Percentiles rank a stretch among this genome's conserved stretches.
Evolutionary conservation across 2,329 filamentous ascomycete species (phyloP).

Genomic region (Penicillium sp.): DNA sequence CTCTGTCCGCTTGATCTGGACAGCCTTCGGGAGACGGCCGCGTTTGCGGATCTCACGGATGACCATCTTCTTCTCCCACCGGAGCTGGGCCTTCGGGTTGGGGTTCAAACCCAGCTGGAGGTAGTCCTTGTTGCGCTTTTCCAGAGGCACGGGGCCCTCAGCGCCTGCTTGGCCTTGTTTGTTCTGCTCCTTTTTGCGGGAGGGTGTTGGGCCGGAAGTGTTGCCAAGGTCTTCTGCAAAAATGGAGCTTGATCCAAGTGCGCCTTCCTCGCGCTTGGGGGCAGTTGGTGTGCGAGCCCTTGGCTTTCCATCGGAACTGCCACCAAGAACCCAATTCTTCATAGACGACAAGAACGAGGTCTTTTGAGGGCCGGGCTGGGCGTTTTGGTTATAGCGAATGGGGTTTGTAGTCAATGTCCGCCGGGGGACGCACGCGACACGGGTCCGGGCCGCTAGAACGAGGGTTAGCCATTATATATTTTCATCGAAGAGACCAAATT

Average conservation of each 20-base stretch:
- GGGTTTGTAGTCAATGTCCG: conserved; percentile 37
- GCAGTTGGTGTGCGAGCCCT: conserved; percentile 29
- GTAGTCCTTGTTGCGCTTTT: conserved; percentile 49
- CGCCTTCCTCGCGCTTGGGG: conserved; percentile 36
- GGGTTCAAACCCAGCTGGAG: conserved; percentile 72
- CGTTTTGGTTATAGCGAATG: conserved; percentile 32
- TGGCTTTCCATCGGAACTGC: conserved; percentile 26
- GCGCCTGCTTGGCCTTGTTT: conserved; percentile 10
- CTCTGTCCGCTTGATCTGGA: conserved; percentile 68
- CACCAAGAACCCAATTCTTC: conserved; percentile 36
- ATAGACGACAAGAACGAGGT: conserved; percentile 32
- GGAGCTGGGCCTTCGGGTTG: conserved; percentile 66
- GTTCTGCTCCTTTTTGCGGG: conserved; percentile 19
- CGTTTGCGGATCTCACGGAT: conserved; percentile 70
- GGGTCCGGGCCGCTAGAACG: conserved; percentile 31
- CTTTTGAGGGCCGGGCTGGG: conserved; percentile 11
- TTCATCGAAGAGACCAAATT: neutral
- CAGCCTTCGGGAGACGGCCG: conserved; percentile 64
- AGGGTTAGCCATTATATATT: neutral
- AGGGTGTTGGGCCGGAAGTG: conserved; percentile 28
- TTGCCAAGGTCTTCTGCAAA: conserved; percentile 40
- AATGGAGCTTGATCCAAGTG: conserved; percentile 40
- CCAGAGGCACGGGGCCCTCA: conserved; percentile 21
- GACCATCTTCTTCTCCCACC: conserved; percentile 83
- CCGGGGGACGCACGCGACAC: conserved; percentile 35